Percentiles rank a stretch among this genome's conserved stretches.
phyloP scores from a whole-genome alignment of 148 eudicot species.

The Polygonum aviculare region DNA sequence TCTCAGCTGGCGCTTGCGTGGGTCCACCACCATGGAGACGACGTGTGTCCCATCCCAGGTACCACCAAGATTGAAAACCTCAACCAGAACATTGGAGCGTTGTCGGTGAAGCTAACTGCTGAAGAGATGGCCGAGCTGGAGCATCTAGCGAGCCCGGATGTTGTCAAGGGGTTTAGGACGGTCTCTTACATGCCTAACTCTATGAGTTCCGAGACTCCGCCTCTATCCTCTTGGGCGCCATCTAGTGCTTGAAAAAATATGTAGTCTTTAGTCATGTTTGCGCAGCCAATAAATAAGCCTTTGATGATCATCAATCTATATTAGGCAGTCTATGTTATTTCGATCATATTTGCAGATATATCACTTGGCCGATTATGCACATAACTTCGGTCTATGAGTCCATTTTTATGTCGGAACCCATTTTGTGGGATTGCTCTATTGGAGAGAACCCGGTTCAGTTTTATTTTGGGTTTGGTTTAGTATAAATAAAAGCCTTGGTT shows the following conservation, averaged over 20 bases:
- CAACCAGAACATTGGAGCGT: constrained; percentile 4
- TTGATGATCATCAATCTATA: too few species aligned
- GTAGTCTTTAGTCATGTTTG: too few species aligned
- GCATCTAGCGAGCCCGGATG: constrained; percentile 7
- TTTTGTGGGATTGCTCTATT: too few species aligned
- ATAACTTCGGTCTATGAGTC: too few species aligned
- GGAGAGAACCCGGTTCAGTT: too few species aligned
- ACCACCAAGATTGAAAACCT: constrained; percentile 12
- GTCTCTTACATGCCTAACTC: background rate
- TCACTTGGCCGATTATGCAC: too few species aligned
- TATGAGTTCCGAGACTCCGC: constrained; percentile 2
- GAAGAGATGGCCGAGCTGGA: constrained; percentile 13
- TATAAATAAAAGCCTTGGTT: too few species aligned
- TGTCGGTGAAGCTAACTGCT: background rate
- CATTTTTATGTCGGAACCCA: too few species aligned
- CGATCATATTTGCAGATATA: too few species aligned
- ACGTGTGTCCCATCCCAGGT: background rate
- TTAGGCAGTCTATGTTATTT: too few species aligned
- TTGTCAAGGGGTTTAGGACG: constrained; percentile 2
- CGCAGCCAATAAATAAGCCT: too few species aligned
- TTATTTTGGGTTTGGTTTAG: too few species aligned
- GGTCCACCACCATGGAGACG: constrained; percentile 11
- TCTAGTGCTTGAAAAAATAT: background rate
- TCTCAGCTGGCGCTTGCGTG: constrained; percentile 13
- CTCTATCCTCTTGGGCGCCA: background rate